Evolutionary conservation across 2,329 filamentous ascomycete genomes (phyloP).

Genomic region (Arthrobotrys conoides): DNA sequence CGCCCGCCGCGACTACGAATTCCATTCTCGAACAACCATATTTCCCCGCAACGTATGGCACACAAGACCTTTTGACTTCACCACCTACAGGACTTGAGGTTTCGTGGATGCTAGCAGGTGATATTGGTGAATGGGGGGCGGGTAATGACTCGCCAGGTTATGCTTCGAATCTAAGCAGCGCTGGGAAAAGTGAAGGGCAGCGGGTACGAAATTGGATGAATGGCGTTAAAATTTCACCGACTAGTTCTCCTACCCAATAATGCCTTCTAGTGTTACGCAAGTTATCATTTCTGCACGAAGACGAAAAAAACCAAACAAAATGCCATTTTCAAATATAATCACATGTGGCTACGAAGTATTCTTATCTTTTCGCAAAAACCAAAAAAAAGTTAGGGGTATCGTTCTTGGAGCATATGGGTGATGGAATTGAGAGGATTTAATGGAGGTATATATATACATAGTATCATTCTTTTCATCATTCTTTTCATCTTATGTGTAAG

Average conservation of each 20-base stretch:
- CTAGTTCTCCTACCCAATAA: conserved; percentile 24
- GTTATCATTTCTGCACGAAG: not conserved
- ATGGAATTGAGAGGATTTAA: not conserved
- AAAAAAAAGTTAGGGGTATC: not conserved
- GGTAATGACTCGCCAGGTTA: conserved; percentile 21
- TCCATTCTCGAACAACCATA: conserved; percentile 33
- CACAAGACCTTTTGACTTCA: conserved; percentile 42
- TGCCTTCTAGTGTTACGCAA: not conserved
- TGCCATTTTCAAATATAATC: too few species aligned
- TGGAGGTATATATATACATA: conserved; percentile 6
- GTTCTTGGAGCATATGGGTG: conserved; percentile 4
- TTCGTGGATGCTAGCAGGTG: conserved; percentile 37
- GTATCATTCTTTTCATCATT: not conserved
- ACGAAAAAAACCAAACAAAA: not conserved
- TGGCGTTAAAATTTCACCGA: conserved; percentile 25
- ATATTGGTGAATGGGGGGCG: conserved; percentile 22
- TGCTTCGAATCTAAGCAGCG: conserved; percentile 28
- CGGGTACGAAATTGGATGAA: conserved; percentile 55
- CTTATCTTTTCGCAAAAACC: not conserved
- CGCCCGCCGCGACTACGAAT: conserved; percentile 4
- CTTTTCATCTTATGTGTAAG: not conserved
- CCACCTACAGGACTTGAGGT: conserved; percentile 38
- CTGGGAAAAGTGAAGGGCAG: conserved; percentile 34
- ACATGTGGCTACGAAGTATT: too few species aligned
- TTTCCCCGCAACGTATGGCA: conserved; percentile 47